Conservation (phyloP, 2,329 filamentous ascomycete genomes). For the Lasiodiplodia theobromae region DNA sequence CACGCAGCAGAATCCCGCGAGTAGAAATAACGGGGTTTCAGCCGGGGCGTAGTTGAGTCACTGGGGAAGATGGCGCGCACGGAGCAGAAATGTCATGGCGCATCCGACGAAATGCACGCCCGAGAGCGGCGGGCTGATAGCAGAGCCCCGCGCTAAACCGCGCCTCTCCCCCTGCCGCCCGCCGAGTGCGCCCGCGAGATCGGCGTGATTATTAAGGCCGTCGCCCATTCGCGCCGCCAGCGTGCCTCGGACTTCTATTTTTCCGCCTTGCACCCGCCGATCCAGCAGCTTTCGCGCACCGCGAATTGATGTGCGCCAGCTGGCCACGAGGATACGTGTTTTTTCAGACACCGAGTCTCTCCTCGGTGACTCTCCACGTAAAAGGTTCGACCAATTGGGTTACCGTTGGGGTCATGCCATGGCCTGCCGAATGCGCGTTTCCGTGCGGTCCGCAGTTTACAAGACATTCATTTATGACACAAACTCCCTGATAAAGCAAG, state of each 20-base stretch:
- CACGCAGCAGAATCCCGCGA: constrained; percentile 20
- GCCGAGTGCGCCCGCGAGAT: constrained; percentile 12
- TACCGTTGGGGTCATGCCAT: not conserved
- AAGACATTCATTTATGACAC: constrained; percentile 24
- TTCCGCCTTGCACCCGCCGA: not conserved
- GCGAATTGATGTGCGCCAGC: constrained; percentile 8
- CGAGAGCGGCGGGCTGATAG: constrained; percentile 26
- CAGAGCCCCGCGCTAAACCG: constrained; percentile 23
- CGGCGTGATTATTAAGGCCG: constrained; percentile 14
- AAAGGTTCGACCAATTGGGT: constrained; percentile 3
- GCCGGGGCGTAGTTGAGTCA: constrained; percentile 24
- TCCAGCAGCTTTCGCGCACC: not conserved
- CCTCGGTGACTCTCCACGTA: not conserved
- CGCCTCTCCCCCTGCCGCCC: not conserved
- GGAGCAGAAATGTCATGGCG: constrained; percentile 15
- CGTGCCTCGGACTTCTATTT: not conserved
- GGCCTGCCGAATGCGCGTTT: not conserved
- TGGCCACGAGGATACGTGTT: not conserved
- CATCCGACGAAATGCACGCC: constrained; percentile 1
- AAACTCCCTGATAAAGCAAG: constrained; percentile 15
- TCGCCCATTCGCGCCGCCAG: not conserved
- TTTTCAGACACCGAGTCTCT: not conserved
- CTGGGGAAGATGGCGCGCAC: constrained; percentile 1
- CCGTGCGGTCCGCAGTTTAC: constrained; percentile 9
- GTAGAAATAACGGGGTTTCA: constrained; percentile 8